These are phyloP conservation scores for Earliella scabrosa DNA, from an alignment of 1,284 basidiomycete species.

Conservation along the genomic window DNA sequence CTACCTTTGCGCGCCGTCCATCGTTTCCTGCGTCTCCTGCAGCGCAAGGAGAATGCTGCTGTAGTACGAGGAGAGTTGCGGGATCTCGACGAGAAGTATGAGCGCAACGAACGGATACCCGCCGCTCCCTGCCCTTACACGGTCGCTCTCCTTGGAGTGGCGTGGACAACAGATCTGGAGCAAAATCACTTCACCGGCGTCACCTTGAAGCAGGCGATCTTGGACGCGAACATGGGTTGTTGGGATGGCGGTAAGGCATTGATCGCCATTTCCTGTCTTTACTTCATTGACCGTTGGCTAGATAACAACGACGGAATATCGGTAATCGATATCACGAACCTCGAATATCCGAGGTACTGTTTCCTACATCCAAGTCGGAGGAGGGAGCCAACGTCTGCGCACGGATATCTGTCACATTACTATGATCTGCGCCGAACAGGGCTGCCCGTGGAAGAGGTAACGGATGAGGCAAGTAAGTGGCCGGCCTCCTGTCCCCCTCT, in stretches of 20 bases:
- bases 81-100: conserved; percentile 15
- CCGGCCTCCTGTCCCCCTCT: too few relatives aligned
- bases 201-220: not conserved
- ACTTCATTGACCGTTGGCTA: too few relatives aligned
- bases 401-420: too few relatives aligned
- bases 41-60: conserved; percentile 39
- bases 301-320: conserved; percentile 10
- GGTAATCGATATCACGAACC: conserved; percentile 8
- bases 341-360: not conserved
- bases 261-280: not conserved
- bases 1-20: conserved; percentile 35
- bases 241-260: not conserved
- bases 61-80: conserved; percentile 39
- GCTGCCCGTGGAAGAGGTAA: too few relatives aligned
- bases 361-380: too few relatives aligned
- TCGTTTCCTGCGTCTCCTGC: conserved; percentile 40
- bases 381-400: too few relatives aligned
- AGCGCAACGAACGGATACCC: not conserved
- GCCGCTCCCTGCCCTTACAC: conserved; percentile 36
- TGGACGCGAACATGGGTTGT: not conserved
- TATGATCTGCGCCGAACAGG: too few relatives aligned
- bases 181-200: not conserved
- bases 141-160: conserved; percentile 14
- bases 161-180: conserved; percentile 12
- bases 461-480: too few relatives aligned